Evolutionary conservation across 768 basidiomycete species (phyloP).

Genomic region (Boletus rubroflammeus): DNA sequence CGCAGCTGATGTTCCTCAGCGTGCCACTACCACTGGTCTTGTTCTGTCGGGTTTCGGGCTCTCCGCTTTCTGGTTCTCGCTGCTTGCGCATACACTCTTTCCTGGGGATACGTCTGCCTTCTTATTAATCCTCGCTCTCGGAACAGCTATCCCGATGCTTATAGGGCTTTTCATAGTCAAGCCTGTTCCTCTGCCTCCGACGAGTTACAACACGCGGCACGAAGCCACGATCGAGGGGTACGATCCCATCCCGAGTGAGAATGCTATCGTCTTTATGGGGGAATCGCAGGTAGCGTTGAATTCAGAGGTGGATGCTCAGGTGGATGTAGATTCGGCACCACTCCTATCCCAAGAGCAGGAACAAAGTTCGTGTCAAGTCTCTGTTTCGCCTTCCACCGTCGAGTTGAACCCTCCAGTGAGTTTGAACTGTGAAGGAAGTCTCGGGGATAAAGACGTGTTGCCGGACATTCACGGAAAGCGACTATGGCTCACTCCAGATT

Average conservation of each 20-base stretch:
- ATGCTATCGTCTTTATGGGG: slow-evolving; percentile 22
- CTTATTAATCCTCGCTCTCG: slow-evolving; percentile 69
- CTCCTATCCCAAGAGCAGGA: slow-evolving; percentile 21
- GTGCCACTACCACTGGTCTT: slow-evolving; percentile 71
- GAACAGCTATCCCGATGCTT: slow-evolving; percentile 77
- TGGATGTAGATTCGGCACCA: slow-evolving; percentile 19
- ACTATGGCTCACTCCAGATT: slow-evolving; percentile 52
- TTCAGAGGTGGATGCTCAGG: slow-evolving; percentile 9
- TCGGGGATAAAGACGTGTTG: slow-evolving; percentile 23
- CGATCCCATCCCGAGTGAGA: slow-evolving; percentile 15
- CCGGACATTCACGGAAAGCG: slow-evolving; percentile 54
- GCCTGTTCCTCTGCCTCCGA: slow-evolving; percentile 56
- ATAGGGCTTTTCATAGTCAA: slow-evolving; percentile 72
- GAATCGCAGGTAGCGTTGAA: slow-evolving; percentile 16
- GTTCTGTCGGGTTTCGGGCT: slow-evolving; percentile 88
- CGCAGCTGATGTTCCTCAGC: slow-evolving; percentile 35
- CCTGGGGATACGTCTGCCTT: slow-evolving; percentile 78
- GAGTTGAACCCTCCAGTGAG: slow-evolving; percentile 23
- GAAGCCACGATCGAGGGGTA: slow-evolving; percentile 14
- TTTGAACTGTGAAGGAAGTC: not conserved
- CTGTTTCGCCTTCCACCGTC: slow-evolving; percentile 12
- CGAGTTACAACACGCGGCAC: slow-evolving; percentile 13
- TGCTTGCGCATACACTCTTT: slow-evolving; percentile 65
- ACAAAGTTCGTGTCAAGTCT: slow-evolving; percentile 21
- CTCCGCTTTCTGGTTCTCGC: slow-evolving; percentile 87